Evolutionary conservation across 1,284 basidiomycete genomes (phyloP).

Genomic region (Vanrija sp.): DNA sequence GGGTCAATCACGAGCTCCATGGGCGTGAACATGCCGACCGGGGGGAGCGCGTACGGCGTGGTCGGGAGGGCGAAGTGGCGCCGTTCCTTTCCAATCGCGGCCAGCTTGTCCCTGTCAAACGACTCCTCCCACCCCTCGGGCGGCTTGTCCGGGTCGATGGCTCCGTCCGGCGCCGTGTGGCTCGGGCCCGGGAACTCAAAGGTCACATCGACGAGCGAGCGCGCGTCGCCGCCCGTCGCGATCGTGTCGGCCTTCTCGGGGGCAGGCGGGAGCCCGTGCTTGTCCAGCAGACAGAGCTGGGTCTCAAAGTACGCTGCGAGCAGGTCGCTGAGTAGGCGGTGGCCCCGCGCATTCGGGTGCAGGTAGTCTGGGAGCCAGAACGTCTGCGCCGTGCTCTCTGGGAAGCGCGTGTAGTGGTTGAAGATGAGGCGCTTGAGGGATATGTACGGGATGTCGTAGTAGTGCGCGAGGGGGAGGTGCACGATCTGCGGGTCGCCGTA

Average conservation of each 20-base stretch:
- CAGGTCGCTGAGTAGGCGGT: slow-evolving; percentile 46
- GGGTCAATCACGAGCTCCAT: slow-evolving; percentile 40
- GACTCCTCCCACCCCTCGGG: slow-evolving; percentile 42
- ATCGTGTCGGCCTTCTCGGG: slow-evolving; percentile 29
- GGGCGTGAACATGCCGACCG: slow-evolving; percentile 37
- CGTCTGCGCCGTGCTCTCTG: slow-evolving; percentile 30
- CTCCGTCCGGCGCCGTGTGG: background rate
- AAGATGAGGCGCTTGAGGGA: slow-evolving; percentile 46
- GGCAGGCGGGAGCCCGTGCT: slow-evolving; percentile 33
- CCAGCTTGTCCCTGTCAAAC: slow-evolving; percentile 28
- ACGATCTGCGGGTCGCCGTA: slow-evolving; percentile 47
- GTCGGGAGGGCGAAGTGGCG: slow-evolving; percentile 35
- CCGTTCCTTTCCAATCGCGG: slow-evolving; percentile 23
- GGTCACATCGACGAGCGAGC: slow-evolving; percentile 31
- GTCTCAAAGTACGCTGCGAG: slow-evolving; percentile 46
- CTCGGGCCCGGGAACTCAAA: slow-evolving; percentile 1
- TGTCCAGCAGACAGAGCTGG: slow-evolving; percentile 43
- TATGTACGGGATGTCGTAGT: slow-evolving; percentile 47
- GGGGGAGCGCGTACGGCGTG: slow-evolving; percentile 38
- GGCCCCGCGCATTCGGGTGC: slow-evolving; percentile 47
- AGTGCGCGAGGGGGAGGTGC: slow-evolving; percentile 45
- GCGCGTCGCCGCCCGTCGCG: slow-evolving; percentile 25
- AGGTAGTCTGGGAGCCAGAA: slow-evolving; percentile 43
- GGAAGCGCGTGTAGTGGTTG: slow-evolving; percentile 44
- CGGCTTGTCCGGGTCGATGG: slow-evolving; percentile 11